Evolutionary conservation across 805 yeast genomes (phyloP).

Genomic region (Wickerhamomyces queroliae): DNA sequence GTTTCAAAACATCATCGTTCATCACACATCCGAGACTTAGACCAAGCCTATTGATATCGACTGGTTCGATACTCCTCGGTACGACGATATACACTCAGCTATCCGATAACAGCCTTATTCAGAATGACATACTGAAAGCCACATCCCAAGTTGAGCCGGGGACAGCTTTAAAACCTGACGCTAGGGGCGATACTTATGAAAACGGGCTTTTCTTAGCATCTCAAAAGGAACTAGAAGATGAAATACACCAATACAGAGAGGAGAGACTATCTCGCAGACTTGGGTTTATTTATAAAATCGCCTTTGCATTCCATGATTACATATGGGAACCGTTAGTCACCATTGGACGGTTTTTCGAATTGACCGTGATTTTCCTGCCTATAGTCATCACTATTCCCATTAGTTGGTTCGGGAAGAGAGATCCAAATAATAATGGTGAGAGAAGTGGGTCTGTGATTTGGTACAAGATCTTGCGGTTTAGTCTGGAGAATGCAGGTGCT

Average conservation of each 20-base stretch:
- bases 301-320: conserved; percentile 44
- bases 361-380: conserved; percentile 65
- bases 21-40: no score
- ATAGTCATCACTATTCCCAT: conserved; percentile 62
- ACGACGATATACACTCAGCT: no score
- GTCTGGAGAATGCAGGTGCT: conserved; percentile 86
- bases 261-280: conserved; percentile 11
- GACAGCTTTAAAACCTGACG: conserved; percentile 28
- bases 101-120: neutral
- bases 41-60: no score
- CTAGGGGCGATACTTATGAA: conserved; percentile 60
- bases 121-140: neutral
- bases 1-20: no score
- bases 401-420: conserved; percentile 23
- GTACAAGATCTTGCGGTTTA: conserved; percentile 58
- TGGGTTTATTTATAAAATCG: conserved; percentile 32
- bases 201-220: conserved; percentile 59
- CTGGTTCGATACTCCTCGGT: no score
- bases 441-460: conserved; percentile 64
- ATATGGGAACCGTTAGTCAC: conserved; percentile 68
- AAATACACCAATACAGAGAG: conserved; percentile 29
- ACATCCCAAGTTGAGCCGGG: neutral
- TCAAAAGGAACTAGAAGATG: conserved; percentile 43
- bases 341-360: conserved; percentile 59
- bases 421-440: conserved; percentile 25